Conservation (phyloP, 1,284 basidiomycete genomes). For the Neonothopanus nambi region DNA sequence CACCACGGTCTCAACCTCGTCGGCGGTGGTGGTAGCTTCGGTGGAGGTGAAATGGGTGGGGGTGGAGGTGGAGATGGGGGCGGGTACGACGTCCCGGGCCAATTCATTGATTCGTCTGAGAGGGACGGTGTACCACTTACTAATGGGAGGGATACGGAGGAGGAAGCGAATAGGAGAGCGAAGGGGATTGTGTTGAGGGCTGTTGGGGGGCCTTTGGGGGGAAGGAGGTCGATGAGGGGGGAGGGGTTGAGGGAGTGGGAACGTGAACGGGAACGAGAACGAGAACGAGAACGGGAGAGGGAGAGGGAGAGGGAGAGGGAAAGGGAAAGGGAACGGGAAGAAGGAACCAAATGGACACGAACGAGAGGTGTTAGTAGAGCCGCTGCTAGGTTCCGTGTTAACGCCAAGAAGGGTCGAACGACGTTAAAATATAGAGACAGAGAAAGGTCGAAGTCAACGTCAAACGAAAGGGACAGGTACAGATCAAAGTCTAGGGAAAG, state of each 20-base stretch:
- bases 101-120: constrained; percentile 4
- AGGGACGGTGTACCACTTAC: constrained; percentile 7
- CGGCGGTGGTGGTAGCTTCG: neutral
- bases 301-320: neutral
- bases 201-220: constrained; percentile 3
- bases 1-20: too few relatives aligned
- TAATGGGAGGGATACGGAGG: neutral
- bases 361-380: too few relatives aligned
- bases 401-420: too few relatives aligned
- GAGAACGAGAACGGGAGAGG: constrained; percentile 4
- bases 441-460: too few relatives aligned
- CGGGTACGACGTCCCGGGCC: constrained; percentile 1
- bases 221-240: constrained; percentile 21
- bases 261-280: constrained; percentile 4
- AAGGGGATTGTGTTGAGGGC: neutral
- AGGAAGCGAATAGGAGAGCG: neutral
- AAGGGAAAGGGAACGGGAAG: too few relatives aligned
- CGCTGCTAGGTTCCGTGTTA: too few relatives aligned
- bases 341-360: too few relatives aligned
- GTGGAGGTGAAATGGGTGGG: neutral
- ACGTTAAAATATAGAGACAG: too few relatives aligned
- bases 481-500: too few relatives aligned
- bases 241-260: constrained; percentile 20
- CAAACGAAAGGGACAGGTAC: too few relatives aligned
- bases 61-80: neutral